Evolutionary conservation across 257 asterid species (phyloP).

Genomic region (Forsythia viridissima): DNA sequence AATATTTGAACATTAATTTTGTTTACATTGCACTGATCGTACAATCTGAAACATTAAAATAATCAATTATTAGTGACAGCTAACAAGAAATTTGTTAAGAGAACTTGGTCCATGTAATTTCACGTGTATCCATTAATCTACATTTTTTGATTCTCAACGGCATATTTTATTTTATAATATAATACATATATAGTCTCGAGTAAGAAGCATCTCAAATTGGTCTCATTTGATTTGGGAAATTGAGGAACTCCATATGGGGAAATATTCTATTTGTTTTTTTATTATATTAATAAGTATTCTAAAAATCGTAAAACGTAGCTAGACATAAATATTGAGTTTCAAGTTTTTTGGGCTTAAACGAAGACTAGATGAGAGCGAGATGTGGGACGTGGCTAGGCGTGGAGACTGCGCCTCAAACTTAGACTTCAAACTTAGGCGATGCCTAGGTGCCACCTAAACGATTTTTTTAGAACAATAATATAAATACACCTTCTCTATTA

Average conservation of each 20-base stretch:
- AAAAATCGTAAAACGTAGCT: no score
- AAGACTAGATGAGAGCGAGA: no score
- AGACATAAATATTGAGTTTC: no score
- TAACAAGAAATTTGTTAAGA: not conserved
- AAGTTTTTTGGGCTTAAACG: no score
- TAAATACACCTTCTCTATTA: no score
- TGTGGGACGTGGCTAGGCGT: no score
- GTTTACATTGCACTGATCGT: constrained; percentile 3
- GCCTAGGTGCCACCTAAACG: no score
- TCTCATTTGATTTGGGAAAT: not conserved
- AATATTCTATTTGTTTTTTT: not conserved
- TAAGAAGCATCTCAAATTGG: not conserved
- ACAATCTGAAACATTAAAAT: not conserved
- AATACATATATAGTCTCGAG: not conserved
- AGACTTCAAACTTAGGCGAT: no score
- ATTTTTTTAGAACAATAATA: no score
- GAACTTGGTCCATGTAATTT: not conserved
- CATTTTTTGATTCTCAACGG: not conserved
- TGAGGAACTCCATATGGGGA: not conserved
- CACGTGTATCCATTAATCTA: not conserved
- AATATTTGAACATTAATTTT: constrained; percentile 13
- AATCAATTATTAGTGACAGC: constrained; percentile 7
- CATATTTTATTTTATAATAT: no score
- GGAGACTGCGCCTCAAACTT: no score
- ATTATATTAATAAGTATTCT: not conserved